A percentile compares a stretch with the other conserved stretches of the same genome.
phyloP scores from a whole-genome alignment of 2,329 filamentous ascomycete genomes.

The Nigrospora osmanthi region DNA sequence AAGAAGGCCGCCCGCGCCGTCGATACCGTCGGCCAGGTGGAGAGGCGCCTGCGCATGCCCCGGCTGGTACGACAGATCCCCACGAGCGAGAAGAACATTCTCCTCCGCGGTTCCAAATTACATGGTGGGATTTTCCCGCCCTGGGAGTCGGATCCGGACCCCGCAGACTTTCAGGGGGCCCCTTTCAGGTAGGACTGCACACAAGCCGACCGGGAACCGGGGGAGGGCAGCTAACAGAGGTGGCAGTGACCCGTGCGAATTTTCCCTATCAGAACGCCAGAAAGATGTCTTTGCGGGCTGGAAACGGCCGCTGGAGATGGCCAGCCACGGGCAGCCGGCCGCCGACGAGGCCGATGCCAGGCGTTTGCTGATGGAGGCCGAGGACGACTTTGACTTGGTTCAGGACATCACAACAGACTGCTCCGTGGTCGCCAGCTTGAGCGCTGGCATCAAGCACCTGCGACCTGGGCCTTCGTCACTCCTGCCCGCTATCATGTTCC shows the following conservation, averaged over 20 bases:
- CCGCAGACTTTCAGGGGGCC: conserved; percentile 54
- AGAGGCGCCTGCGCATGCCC: conserved; percentile 21
- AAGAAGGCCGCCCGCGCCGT: conserved; percentile 37
- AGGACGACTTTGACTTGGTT: conserved; percentile 67
- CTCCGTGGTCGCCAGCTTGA: conserved; percentile 92
- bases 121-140: conserved; percentile 80
- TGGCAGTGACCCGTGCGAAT: conserved; percentile 57
- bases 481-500: conserved; percentile 65
- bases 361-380: conserved; percentile 23
- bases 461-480: conserved; percentile 62
- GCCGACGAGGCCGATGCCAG: not conserved
- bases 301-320: conserved; percentile 67
- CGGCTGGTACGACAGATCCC: conserved; percentile 52
- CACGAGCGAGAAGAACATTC: conserved; percentile 65
- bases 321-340: conserved; percentile 10
- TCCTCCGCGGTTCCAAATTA: conserved; percentile 70
- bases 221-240: conserved; percentile 10
- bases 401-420: conserved; percentile 96
- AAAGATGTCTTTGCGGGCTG: conserved; percentile 71
- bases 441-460: conserved; percentile 66
- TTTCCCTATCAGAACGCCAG: conserved; percentile 70
- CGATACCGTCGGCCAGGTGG: conserved; percentile 12
- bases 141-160: conserved; percentile 60
- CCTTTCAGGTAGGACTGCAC: conserved; percentile 52
- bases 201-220: not conserved